Base-by-base conservation (phyloP, 2,329 filamentous ascomycete species). In the Apiospora hydei region DNA sequence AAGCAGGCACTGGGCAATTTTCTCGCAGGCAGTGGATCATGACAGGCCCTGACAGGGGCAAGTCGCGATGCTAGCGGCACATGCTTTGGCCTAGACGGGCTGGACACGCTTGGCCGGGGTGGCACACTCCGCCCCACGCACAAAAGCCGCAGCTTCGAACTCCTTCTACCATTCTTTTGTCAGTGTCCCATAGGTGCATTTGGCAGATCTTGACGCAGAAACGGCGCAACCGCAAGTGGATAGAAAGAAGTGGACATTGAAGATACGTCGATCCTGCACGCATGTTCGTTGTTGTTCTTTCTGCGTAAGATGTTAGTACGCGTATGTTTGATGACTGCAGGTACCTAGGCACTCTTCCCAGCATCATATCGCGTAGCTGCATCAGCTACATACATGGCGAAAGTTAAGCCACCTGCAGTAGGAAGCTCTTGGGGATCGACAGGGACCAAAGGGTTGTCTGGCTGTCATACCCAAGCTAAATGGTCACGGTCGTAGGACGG, bases 111-210 rank as follows among this genome's bases (percentile, higher is more conserved):
- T 30, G 26, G 3, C 26, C 18, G 51, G 34, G 34, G 34, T 38
- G 5, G 34, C 34, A 38, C 34, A 38, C 34, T 5, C 51, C 51
- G 24, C 57, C 34, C 57, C 57, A 64, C 57, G 57, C 57, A 64
- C 34, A 64, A 64, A 41, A 64, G 57, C 57, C 57, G 57, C 57
- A 64, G 30, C 34, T 38, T 64, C 30, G 10, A n/a, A n/a, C 57
- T 64, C 18, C 51, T 57, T 57, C 51, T 16, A 57, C 34, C 26
- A 30, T 30, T 30, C 26, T 30, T 30, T 30, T 30, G 26, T 30
- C 26, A 30, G 26, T 30, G 26, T 30, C 26, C 26, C 26, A 30
- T 30, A 30, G 26, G 26, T 30, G 26, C 26, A 30, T 18, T 46
- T 64, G 26, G 13, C 30, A n/a, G 30, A 38, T 67, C 16, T 21